Evolutionary conservation across 768 basidiomycete species (phyloP).

Genomic region (Cantharellus cinnabarinus): DNA sequence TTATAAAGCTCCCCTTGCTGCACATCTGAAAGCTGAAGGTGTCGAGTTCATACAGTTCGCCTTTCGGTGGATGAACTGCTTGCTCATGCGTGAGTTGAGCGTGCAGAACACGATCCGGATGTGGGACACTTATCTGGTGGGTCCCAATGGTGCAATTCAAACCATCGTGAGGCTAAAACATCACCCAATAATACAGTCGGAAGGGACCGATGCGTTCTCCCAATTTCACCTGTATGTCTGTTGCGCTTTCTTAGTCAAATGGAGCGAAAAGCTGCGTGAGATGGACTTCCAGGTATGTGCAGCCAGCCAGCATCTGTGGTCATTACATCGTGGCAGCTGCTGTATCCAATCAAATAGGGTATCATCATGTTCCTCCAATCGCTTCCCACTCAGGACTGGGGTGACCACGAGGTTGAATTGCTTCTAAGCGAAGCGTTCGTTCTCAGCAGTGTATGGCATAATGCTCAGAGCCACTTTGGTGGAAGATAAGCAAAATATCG

Average conservation of each 20-base stretch:
- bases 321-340: background rate
- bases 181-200: slow-evolving; percentile 37
- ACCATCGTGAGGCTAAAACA: background rate
- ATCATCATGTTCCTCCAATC: slow-evolving; percentile 98
- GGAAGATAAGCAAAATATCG: background rate
- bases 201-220: slow-evolving; percentile 94
- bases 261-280: slow-evolving; percentile 78
- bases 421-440: slow-evolving; percentile 92
- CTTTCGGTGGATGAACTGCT: slow-evolving; percentile 99
- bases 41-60: slow-evolving; percentile 99
- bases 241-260: slow-evolving; percentile 86
- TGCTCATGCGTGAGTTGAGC: slow-evolving; percentile 94
- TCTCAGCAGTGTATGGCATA: slow-evolving; percentile 80
- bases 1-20: slow-evolving; percentile 52
- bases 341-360: slow-evolving; percentile 30
- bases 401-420: slow-evolving; percentile 88
- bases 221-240: slow-evolving; percentile 98
- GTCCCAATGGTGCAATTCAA: slow-evolving; percentile 13
- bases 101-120: slow-evolving; percentile 93
- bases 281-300: slow-evolving; percentile 91
- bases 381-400: slow-evolving; percentile 81
- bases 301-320: background rate
- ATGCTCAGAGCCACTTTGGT: slow-evolving; percentile 67
- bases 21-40: slow-evolving; percentile 72
- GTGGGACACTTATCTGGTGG: slow-evolving; percentile 98